Evolutionary conservation across 2,329 filamentous ascomycete genomes (phyloP).

Genomic region (Capronia americana): DNA sequence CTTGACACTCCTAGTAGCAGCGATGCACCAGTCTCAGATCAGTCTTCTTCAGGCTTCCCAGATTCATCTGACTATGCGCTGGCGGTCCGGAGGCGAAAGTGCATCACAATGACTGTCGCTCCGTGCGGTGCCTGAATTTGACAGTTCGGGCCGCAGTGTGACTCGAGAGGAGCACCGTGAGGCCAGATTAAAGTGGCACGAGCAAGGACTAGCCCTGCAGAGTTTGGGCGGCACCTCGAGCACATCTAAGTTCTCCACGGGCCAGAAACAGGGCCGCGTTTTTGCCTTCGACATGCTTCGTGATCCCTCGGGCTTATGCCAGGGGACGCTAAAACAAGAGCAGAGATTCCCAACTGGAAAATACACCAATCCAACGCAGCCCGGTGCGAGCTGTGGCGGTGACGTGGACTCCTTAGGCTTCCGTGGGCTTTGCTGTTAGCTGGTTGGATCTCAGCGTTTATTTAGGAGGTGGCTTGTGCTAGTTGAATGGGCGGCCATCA

Average conservation of each 20-base stretch:
- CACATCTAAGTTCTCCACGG: not conserved
- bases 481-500: not conserved
- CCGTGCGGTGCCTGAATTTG: not conserved
- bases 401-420: not conserved
- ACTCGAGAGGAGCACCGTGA: not conserved
- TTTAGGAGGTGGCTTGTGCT: not conserved
- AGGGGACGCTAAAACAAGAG: not conserved
- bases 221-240: not conserved
- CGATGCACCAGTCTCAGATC: not conserved
- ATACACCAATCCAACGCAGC: not conserved
- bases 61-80: not conserved
- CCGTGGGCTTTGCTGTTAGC: not conserved
- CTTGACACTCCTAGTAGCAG: not conserved
- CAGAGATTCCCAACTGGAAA: not conserved
- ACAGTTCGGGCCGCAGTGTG: not conserved
- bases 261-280: not conserved
- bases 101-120: not conserved
- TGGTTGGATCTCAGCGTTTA: not conserved
- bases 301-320: not conserved
- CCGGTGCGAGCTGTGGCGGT: not conserved
- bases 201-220: not conserved
- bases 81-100: not conserved
- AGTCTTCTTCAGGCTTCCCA: not conserved
- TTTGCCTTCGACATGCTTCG: not conserved
- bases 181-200: not conserved